Evolutionary conservation across 306 rosid species (phyloP).

Genomic region (Cucumis cinereus): DNA sequence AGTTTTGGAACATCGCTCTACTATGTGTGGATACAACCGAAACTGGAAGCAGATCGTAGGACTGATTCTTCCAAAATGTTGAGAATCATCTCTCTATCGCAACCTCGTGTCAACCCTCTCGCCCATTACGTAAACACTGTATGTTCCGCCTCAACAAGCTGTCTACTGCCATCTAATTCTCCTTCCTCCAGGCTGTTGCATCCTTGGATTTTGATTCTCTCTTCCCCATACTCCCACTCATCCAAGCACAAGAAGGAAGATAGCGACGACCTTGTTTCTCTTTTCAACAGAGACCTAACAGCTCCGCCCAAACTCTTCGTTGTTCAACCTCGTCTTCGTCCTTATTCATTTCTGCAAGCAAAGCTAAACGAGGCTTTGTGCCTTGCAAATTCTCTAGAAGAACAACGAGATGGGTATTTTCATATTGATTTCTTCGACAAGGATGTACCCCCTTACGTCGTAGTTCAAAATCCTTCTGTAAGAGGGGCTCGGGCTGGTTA

Average conservation of each 20-base stretch:
- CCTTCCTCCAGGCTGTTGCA: not conserved
- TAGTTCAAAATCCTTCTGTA: conserved; percentile 70
- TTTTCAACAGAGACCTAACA: conserved; percentile 24
- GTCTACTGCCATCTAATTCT: conserved; percentile 6
- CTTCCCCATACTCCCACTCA: conserved; percentile 18
- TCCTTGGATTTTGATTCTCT: conserved; percentile 13
- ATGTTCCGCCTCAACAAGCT: conserved; percentile 2
- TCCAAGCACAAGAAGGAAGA: conserved; percentile 28
- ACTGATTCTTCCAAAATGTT: conserved; percentile 24
- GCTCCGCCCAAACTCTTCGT: conserved; percentile 60
- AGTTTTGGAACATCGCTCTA: too few relatives aligned
- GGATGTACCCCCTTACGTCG: conserved; percentile 50
- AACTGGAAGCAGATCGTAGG: not conserved
- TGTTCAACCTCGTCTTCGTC: conserved; percentile 81
- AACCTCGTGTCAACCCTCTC: conserved; percentile 19
- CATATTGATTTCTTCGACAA: conserved; percentile 44
- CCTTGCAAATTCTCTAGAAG: conserved; percentile 78
- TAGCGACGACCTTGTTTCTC: conserved; percentile 9
- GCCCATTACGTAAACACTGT: conserved; percentile 11
- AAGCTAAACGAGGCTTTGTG: conserved; percentile 93
- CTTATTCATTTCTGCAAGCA: conserved; percentile 44
- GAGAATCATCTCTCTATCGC: conserved; percentile 15
- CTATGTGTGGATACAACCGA: not conserved
- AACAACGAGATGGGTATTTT: conserved; percentile 66
- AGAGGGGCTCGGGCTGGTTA: conserved; percentile 71